phyloP scores from a whole-genome alignment of 305 asterid species.

The Euphrasia arctica region DNA sequence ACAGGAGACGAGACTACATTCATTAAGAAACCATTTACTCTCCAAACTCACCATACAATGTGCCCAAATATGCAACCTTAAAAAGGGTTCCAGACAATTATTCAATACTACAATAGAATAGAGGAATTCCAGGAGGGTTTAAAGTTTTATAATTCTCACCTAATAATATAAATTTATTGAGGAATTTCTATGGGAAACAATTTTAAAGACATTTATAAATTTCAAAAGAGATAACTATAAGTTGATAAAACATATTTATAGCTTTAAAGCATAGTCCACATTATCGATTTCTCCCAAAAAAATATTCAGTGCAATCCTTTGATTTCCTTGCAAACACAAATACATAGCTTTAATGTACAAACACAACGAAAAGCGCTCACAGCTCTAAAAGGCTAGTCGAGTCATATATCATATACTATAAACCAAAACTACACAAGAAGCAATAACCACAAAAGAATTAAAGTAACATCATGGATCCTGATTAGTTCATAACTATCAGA shows the following conservation, averaged over 20 bases:
- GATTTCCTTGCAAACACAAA: neutral
- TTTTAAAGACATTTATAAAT: neutral
- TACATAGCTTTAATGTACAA: neutral
- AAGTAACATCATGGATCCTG: neutral
- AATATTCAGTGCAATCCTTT: neutral
- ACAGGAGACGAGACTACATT: conserved; percentile 56
- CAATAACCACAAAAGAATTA: no score
- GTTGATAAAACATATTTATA: neutral
- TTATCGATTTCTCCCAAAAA: neutral
- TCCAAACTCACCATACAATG: neutral
- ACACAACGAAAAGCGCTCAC: conserved; percentile 2
- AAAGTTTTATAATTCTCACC: conserved; percentile 9
- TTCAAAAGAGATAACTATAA: neutral
- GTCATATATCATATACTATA: neutral
- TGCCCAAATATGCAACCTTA: neutral
- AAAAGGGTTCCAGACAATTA: neutral
- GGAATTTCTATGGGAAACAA: conserved; percentile 4
- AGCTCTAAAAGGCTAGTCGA: conserved; percentile 13
- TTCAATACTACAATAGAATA: no score
- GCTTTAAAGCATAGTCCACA: neutral
- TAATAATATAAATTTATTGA: conserved; percentile 3
- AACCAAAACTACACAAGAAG: no score
- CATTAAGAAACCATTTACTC: conserved; percentile 15
- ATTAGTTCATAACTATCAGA: neutral
- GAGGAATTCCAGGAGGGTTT: neutral